Conservation (phyloP, 805 yeast species). For the Wickerhamiella azyma region DNA sequence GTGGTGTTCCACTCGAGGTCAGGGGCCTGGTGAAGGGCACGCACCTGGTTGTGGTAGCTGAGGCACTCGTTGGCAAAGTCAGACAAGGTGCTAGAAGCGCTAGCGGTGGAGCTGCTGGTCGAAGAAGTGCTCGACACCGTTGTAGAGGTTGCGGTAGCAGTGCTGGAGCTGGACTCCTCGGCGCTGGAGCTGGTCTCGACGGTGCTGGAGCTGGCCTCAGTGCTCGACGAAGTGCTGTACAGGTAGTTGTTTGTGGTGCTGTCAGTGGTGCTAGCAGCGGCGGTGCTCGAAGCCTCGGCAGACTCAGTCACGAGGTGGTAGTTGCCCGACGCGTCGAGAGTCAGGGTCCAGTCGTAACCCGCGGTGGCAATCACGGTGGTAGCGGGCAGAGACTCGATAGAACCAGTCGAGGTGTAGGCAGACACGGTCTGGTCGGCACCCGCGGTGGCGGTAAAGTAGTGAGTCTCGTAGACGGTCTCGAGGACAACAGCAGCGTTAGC, state of each 20-base stretch:
- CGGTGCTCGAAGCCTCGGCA: conserved; percentile 4
- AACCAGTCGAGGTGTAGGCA: conserved; percentile 15
- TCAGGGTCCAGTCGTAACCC: not conserved
- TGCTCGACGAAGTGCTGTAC: conserved; percentile 5
- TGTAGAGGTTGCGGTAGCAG: not conserved
- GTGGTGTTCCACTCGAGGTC: conserved; percentile 40
- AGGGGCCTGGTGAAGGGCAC: conserved; percentile 40
- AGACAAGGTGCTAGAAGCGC: conserved; percentile 20
- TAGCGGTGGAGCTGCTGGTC: conserved; percentile 2
- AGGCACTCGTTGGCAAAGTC: conserved; percentile 29
- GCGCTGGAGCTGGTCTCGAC: not conserved
- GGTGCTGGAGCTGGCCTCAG: not conserved
- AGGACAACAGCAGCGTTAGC: conserved; percentile 1
- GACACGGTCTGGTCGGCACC: conserved; percentile 9
- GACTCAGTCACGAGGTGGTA: conserved; percentile 4
- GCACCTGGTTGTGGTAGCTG: conserved; percentile 44
- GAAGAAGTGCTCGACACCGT: too few relatives aligned
- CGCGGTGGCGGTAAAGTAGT: conserved; percentile 1
- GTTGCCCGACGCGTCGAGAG: not conserved
- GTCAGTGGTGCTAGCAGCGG: not conserved
- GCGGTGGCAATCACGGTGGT: conserved; percentile 21
- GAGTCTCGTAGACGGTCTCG: conserved; percentile 4
- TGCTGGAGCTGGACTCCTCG: not conserved
- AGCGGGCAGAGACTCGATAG: conserved; percentile 18
- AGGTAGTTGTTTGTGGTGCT: too few relatives aligned